Evolutionary conservation across 768 basidiomycete species (phyloP), one percentile per base, ranked within the genome.

Genomic region (Steccherinum ochraceum): DNA sequence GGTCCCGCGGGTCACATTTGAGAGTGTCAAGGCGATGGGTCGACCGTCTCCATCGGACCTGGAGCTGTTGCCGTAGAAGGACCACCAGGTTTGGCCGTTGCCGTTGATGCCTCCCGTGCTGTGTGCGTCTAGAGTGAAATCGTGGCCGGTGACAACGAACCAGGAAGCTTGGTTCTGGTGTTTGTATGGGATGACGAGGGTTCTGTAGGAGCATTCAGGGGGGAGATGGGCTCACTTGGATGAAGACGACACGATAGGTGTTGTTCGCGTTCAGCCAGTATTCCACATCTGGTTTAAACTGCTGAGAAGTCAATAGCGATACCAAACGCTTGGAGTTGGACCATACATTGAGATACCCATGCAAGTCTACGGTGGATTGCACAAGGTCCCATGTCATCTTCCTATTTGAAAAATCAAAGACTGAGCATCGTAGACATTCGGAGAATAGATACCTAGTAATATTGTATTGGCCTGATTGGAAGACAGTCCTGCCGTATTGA

Each of bases 1-100:
- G 0, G 58, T 53, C 3, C 68, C 80, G 16, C 73, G 63, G 2
- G 64, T 68, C 2, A 67, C 78, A 46, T 75, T 68, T 52, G 61
- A 75, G 2, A 82, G 52, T 1, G 79, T 80, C 49, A 83, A 62
- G 11, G 80, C 67, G 50, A 84, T 77, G 4, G 81, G 80, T 1
- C 79, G 72, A 2, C 79, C 80, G 54, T 82, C 79, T 3, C 78
- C 81, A 58, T 83, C 80, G 40, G 57, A 65, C 27, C 72, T 68
- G 16, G 75, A 67, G 18, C 66, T 64, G 25, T 70, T 74, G 23
- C 73, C 70, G 59, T 74, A 81, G 60, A 71, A 78, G 0, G 75
- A 65, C 78, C 80, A 81, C 79, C 79, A 81, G 4, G 72, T 63
- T 76, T 79, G 80, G 27, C 80, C 80, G 56, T 82, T 80, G 18